Conservation (phyloP, 345 rosid species). For the Gossypium anomalum region DNA sequence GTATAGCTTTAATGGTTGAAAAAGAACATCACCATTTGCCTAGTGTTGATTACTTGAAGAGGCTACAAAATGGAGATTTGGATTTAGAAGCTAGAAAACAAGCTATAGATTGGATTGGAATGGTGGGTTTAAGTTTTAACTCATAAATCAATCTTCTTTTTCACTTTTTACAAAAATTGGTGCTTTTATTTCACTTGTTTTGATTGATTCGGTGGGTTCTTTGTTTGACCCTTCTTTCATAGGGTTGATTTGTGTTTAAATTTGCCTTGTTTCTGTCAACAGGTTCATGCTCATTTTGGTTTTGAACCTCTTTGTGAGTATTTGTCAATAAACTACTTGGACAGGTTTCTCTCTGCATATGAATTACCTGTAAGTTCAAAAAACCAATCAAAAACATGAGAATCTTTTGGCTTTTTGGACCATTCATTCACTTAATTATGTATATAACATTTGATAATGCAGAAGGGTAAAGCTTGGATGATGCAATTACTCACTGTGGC, state of each 20-base stretch:
- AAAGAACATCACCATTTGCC: conserved; percentile 59
- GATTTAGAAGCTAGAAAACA: conserved; percentile 43
- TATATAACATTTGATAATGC: conserved; percentile 9
- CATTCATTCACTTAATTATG: not conserved
- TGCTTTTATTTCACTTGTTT: not conserved
- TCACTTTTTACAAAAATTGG: not conserved
- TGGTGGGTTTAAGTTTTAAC: conserved; percentile 36
- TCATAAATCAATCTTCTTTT: not conserved
- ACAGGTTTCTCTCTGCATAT: conserved; percentile 65
- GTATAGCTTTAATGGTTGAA: conserved; percentile 45
- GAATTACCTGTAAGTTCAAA: conserved; percentile 55
- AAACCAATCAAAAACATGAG: not conserved
- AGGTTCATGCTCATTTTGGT: conserved; percentile 58
- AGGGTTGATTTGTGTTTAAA: not conserved
- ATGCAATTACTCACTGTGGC: conserved; percentile 65
- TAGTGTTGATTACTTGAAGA: conserved; percentile 39
- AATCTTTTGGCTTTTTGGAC: not conserved
- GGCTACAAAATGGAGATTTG: conserved; percentile 53
- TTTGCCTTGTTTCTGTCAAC: conserved; percentile 24
- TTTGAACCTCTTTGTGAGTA: conserved; percentile 64
- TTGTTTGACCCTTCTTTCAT: not conserved
- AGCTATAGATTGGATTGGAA: conserved; percentile 57
- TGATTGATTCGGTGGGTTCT: not conserved
- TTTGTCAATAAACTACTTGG: conserved; percentile 61
- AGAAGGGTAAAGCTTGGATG: conserved; percentile 72